Evolutionary conservation across 768 basidiomycete genomes (phyloP).

Genomic region (Lactarius quietus): DNA sequence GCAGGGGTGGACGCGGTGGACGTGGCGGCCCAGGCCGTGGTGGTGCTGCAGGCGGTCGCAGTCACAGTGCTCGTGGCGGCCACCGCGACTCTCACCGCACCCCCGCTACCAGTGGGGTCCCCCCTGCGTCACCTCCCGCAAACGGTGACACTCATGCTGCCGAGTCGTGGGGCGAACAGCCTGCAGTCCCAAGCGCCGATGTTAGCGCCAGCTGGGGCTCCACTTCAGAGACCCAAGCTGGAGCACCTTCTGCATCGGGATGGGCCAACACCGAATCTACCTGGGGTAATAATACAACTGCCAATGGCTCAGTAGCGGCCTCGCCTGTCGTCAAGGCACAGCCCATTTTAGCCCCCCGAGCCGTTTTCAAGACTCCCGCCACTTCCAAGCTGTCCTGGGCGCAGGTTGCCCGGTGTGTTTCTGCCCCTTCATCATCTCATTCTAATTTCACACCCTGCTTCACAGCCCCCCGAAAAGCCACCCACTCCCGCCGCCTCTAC

Average conservation of each 20-base stretch:
- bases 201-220: constrained; percentile 26
- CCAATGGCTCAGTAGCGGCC: constrained; percentile 31
- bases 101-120: constrained; percentile 39
- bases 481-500: constrained; percentile 39
- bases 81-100: constrained; percentile 39
- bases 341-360: constrained; percentile 27
- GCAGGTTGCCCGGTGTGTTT: constrained; percentile 67
- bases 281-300: constrained; percentile 31
- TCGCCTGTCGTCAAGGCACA: constrained; percentile 35
- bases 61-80: constrained; percentile 46
- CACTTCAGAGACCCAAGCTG: constrained; percentile 29
- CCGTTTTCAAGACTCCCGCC: constrained; percentile 55
- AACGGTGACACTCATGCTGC: constrained; percentile 28
- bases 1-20: constrained; percentile 60
- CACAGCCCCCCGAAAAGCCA: constrained; percentile 62
- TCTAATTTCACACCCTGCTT: constrained; percentile 15
- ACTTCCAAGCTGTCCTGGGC: constrained; percentile 84
- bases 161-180: constrained; percentile 30
- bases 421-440: constrained; percentile 1
- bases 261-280: constrained; percentile 31
- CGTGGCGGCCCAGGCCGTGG: constrained; percentile 44
- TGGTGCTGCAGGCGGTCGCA: constrained; percentile 41
- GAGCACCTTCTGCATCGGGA: constrained; percentile 30
- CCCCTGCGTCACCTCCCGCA: constrained; percentile 11
- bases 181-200: constrained; percentile 31